phyloP scores from a whole-genome alignment of 176 grass and related monocot species.

The Musa acuminata region DNA sequence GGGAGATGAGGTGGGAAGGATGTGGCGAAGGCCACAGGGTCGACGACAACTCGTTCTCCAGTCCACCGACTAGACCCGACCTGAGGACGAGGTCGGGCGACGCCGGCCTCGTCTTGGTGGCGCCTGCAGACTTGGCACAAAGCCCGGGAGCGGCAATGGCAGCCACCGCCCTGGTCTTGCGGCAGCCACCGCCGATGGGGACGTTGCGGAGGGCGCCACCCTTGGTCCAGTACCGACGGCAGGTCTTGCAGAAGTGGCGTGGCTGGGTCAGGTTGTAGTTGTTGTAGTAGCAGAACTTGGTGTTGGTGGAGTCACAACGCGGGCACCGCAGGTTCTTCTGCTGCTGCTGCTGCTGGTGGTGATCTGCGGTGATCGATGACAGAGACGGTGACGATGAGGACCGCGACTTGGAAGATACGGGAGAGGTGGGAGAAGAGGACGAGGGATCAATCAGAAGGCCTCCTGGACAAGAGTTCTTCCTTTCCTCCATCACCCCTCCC shows the following conservation, averaged over 20 bases:
- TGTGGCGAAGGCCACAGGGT: neutral
- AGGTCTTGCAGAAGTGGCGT: slow-evolving; percentile 82
- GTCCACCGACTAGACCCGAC: neutral
- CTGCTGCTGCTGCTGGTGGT: slow-evolving; percentile 4
- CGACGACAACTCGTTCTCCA: neutral
- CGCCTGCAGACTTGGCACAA: neutral
- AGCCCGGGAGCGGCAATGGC: neutral
- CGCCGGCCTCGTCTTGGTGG: neutral
- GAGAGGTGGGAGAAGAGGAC: neutral
- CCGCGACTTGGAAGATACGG: neutral
- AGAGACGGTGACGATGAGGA: neutral
- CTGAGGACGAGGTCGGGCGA: neutral
- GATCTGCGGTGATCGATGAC: neutral
- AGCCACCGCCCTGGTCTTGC: slow-evolving; percentile 22
- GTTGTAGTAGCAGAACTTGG: slow-evolving; percentile 94
- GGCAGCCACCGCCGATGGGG: slow-evolving; percentile 62
- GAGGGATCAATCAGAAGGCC: neutral
- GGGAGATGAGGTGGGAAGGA: neutral
- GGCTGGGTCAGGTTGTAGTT: slow-evolving; percentile 73
- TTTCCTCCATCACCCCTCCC: neutral
- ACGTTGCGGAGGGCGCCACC: slow-evolving; percentile 75
- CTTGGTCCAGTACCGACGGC: slow-evolving; percentile 85
- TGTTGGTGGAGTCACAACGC: slow-evolving; percentile 65
- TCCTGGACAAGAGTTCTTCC: neutral
- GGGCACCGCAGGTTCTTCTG: slow-evolving; percentile 36